A percentile compares a stretch with the other conserved stretches of the same genome.
These are phyloP conservation scores for Penicillium fimorum DNA, from an alignment of 495 filamentous ascomycete genomes.

Conservation along the genomic window DNA sequence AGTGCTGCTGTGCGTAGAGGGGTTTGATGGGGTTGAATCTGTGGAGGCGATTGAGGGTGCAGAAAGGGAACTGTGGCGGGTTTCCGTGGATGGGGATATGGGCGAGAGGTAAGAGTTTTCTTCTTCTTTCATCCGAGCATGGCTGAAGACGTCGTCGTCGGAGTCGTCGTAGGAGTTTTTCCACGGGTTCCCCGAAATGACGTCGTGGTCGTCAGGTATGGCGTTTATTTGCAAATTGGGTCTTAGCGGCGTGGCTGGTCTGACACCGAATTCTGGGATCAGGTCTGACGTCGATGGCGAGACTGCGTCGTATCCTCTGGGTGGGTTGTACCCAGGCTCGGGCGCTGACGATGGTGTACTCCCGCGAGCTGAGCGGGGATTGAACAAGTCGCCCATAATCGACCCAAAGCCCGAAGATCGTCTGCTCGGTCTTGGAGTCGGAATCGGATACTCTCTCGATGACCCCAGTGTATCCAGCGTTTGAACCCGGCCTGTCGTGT, in stretches of 20 bases:
- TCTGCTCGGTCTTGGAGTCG: not conserved
- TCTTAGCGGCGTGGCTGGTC: not conserved
- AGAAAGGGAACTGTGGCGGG: not conserved
- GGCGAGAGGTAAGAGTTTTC: not conserved
- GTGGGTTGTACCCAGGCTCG: not conserved
- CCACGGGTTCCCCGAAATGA: slow-evolving; percentile 2
- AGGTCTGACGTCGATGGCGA: not conserved
- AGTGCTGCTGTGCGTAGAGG: not conserved
- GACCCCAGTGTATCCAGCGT: not conserved
- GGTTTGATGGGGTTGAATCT: slow-evolving; percentile 13
- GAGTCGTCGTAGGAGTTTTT: not conserved
- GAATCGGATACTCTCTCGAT: not conserved
- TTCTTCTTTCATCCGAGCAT: not conserved
- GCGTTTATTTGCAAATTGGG: not conserved
- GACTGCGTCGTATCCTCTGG: not conserved
- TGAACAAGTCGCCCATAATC: not conserved
- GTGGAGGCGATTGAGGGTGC: slow-evolving; percentile 16
- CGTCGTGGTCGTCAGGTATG: not conserved
- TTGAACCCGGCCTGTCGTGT: no score
- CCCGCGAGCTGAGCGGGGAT: not conserved
- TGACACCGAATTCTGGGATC: not conserved
- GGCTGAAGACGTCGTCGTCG: not conserved
- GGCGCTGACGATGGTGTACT: slow-evolving; percentile 1
- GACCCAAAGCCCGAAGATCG: slow-evolving; percentile 1
- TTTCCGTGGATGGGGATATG: not conserved